Base-by-base conservation (phyloP, 306 rosid species). In the Ziziphus jujuba region DNA sequence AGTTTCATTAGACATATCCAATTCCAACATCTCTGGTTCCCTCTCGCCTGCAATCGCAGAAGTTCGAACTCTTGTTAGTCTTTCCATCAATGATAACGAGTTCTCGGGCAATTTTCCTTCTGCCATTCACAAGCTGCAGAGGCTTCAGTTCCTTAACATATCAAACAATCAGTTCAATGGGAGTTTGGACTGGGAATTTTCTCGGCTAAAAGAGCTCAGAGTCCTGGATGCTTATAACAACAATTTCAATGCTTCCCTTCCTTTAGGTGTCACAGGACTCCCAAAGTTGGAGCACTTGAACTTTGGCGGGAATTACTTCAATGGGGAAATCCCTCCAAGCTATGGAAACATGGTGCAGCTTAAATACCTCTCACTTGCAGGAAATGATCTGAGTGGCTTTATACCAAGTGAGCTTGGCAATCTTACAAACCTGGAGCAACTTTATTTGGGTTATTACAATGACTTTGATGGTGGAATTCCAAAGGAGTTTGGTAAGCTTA, bases 381-480 rank as follows among this genome's bases (percentile, higher is more conserved):
- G 98, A 24, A 92, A 92, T 83, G 95, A 87, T 71, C 74, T 92
- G 67, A 70, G 78, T 58, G 98, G 98, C 31, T 47, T 58, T 61
- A 87, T 92, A 71, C 98, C 98, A 3, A 17, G 36, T 49, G 85
- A 87, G 79, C 76, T 92, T 56, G 98, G 96, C 13, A 85, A 85
- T 49, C 87, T 92, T 51, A 79, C 82, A 7, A 75, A 71, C 49
- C 69, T 92, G 31, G 77, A 70, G 49, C 80, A 85, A 60, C 90
- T 92, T 51, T 84, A 58, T 49, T 77, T 92, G 87, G 98, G 96
- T 0, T 92, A 92, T 36, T 92, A 45, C 80, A 92, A 92, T 51
- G 78, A 77, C 11, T 89, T 89, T 55, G 88, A 89, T 8, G 98
- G 96, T 5, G 96, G 89, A 14, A 82, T 92, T 53, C 96, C 96